phyloP scores from a whole-genome alignment of 1,139 yeast species.

The Lodderomyces theae region DNA sequence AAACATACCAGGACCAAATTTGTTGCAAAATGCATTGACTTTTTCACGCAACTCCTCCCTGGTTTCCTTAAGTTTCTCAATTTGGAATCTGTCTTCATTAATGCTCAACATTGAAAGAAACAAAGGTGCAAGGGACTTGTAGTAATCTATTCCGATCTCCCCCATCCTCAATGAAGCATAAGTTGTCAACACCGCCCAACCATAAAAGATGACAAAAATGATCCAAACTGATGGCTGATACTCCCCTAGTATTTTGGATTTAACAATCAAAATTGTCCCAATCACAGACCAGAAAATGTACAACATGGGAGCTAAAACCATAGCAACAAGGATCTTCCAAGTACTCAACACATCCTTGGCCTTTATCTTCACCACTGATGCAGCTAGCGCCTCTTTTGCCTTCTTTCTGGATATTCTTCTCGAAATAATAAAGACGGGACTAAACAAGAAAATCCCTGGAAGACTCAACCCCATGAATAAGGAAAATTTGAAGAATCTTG shows the following conservation, averaged over 20 bases:
- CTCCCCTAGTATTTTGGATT: slow-evolving; percentile 16
- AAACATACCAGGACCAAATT: slow-evolving; percentile 73
- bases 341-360: slow-evolving; percentile 48
- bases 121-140: slow-evolving; percentile 38
- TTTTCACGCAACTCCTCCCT: slow-evolving; percentile 55
- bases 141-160: slow-evolving; percentile 42
- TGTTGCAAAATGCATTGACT: slow-evolving; percentile 67
- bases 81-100: slow-evolving; percentile 34
- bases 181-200: slow-evolving; percentile 42
- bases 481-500: slow-evolving; percentile 30
- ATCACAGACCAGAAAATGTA: slow-evolving; percentile 41
- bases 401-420: slow-evolving; percentile 34
- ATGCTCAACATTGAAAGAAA: slow-evolving; percentile 40
- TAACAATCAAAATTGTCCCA: slow-evolving; percentile 33
- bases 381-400: slow-evolving; percentile 42
- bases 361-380: slow-evolving; percentile 42
- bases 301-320: slow-evolving; percentile 42
- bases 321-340: slow-evolving; percentile 47
- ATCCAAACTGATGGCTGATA: slow-evolving; percentile 9
- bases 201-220: slow-evolving; percentile 33
- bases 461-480: slow-evolving; percentile 36
- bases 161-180: slow-evolving; percentile 42
- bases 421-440: slow-evolving; percentile 43
- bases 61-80: slow-evolving; percentile 53
- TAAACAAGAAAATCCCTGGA: slow-evolving; percentile 44